Base-by-base conservation (phyloP, 768 basidiomycete genomes). In the Collybia nuda region DNA sequence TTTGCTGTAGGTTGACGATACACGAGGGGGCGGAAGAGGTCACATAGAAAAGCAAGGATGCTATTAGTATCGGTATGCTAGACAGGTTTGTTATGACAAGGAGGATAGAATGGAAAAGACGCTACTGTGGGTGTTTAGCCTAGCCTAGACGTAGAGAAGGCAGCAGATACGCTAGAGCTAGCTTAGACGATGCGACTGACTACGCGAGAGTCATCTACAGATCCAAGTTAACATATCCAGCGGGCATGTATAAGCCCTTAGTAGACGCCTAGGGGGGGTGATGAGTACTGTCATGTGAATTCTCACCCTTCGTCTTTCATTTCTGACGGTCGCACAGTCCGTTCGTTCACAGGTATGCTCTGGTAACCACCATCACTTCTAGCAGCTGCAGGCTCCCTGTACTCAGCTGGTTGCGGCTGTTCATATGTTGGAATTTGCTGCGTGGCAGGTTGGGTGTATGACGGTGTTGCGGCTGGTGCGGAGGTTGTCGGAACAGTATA, bases 231-330 rank as follows among this genome's bases (percentile, higher is more conserved):
- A 42, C 19, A 43, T 40, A 26, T 49, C 52, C 50, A 32, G 44
- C 36, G 17, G n/a, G 47, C 43, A 41, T n/a, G 42, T n/a, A 40
- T 41, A 43, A 35, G 44, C 52, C 60, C 65, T 64, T 58, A 67
- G 66, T 62, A 64, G 63, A 54, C 55, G 56, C 56, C 60, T 61
- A 41, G 40, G 24, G 35, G n/a, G 36, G 53, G 67, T 43, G 67
- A 63, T 45, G 35, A 48, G 47, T 50, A 53, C 52, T 64, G 67
- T 36, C 24, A 61, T 50, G 60, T 54, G 48, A 60, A 32, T 53
- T 81, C 93, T 92, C 82, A 98, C 95, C 94, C 94, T 89, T 96
- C 94, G 60, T 97, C 95, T 68, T 93, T 93, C 91, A 93, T 93
- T 68, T 97, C 93, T 9, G 87, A 87, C 15, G 90, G 90, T 28